Conservation (phyloP, 805 yeast genomes). For the Starmerella sp. region DNA sequence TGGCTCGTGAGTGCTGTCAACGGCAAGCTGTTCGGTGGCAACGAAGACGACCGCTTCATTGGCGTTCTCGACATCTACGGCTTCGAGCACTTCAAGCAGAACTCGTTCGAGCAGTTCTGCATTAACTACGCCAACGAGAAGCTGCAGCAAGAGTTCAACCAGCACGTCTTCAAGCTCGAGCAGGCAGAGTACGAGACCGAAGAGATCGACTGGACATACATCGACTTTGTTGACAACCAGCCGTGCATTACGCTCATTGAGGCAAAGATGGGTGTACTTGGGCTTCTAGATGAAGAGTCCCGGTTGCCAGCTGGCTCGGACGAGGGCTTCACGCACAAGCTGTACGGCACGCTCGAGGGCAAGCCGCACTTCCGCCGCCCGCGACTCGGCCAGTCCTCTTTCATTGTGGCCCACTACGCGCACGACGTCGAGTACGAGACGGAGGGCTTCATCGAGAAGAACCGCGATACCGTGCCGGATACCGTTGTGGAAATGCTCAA, state of each 20-base stretch:
- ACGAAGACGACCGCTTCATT: slow-evolving; percentile 69
- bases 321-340: slow-evolving; percentile 81
- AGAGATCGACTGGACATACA: slow-evolving; percentile 92
- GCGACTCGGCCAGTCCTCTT: slow-evolving; percentile 83
- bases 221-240: slow-evolving; percentile 91
- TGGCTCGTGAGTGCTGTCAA: slow-evolving; percentile 88
- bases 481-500: slow-evolving; percentile 81
- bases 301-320: slow-evolving; percentile 89
- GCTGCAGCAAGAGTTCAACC: slow-evolving; percentile 93
- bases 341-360: slow-evolving; percentile 74
- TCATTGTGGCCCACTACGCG: slow-evolving; percentile 87
- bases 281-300: slow-evolving; percentile 88
- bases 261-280: slow-evolving; percentile 72
- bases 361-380: slow-evolving; percentile 83
- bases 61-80: slow-evolving; percentile 98
- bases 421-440: slow-evolving; percentile 83
- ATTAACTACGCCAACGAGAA: slow-evolving; percentile 95
- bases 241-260: slow-evolving; percentile 92
- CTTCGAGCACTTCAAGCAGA: slow-evolving; percentile 87
- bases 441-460: slow-evolving; percentile 93
- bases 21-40: slow-evolving; percentile 41
- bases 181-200: slow-evolving; percentile 90
- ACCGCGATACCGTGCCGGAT: slow-evolving; percentile 94
- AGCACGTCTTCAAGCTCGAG: slow-evolving; percentile 91
- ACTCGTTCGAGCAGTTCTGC: slow-evolving; percentile 95